A percentile compares a stretch with the other conserved stretches of the same genome.
phyloP scores from a whole-genome alignment of 495 filamentous ascomycete species.

The Neurospora sp. region DNA sequence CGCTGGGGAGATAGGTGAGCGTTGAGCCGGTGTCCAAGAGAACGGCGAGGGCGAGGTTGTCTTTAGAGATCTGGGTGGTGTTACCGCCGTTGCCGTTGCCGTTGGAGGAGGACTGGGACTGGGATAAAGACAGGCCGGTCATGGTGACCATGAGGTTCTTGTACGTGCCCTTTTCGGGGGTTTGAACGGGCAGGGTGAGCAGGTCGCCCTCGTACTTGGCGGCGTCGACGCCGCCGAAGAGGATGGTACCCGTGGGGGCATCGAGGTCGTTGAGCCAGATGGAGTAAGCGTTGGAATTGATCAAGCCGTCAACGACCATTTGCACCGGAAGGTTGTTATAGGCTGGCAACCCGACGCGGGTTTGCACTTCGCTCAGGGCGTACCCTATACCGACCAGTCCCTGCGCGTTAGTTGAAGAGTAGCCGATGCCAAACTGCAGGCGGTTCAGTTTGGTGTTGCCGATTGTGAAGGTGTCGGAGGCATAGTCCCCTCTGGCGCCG shows the following conservation, averaged over 20 bases:
- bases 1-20: constrained; percentile 76
- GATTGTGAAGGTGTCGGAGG: constrained; percentile 63
- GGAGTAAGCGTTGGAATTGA: constrained; percentile 75
- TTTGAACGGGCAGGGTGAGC: constrained; percentile 64
- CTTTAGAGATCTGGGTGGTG: background rate
- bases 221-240: constrained; percentile 88
- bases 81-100: constrained; percentile 34
- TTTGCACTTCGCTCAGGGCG: constrained; percentile 66
- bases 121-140: constrained; percentile 36
- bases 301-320: constrained; percentile 58
- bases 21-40: constrained; percentile 87
- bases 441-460: constrained; percentile 44
- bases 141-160: constrained; percentile 77
- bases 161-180: constrained; percentile 40
- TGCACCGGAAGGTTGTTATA: constrained; percentile 75
- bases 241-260: constrained; percentile 63
- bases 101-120: background rate
- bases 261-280: constrained; percentile 81
- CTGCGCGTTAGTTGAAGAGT: constrained; percentile 56
- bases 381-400: constrained; percentile 95
- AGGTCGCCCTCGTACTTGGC: constrained; percentile 65
- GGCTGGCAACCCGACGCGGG: constrained; percentile 42
- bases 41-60: constrained; percentile 53
- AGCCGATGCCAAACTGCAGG: constrained; percentile 84
- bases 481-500: constrained; percentile 74